Conservation (phyloP, 169 alveolate species). For the Cryptosporidium felis region DNA sequence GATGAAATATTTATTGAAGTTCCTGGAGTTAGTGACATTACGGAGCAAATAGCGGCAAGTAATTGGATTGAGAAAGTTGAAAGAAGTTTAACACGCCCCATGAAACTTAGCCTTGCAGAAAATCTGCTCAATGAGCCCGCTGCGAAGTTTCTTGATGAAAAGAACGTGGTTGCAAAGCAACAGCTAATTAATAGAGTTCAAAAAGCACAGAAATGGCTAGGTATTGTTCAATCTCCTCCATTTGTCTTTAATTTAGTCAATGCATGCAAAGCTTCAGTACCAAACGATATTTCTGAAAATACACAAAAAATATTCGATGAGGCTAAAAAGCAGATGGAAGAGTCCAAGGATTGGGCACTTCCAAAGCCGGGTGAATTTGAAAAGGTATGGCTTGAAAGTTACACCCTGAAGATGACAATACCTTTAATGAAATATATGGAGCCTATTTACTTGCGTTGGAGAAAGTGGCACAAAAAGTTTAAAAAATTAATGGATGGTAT, state of each 20-base stretch:
- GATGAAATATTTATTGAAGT: slow-evolving; percentile 54
- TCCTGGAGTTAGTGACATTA: slow-evolving; percentile 41
- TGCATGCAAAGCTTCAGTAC: slow-evolving; percentile 2
- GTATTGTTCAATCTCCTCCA: slow-evolving; percentile 48
- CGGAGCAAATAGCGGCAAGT: slow-evolving; percentile 71
- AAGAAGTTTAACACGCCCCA: slow-evolving; percentile 51
- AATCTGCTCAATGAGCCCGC: slow-evolving; percentile 62
- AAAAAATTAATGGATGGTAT: slow-evolving; percentile 60
- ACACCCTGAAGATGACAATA: slow-evolving; percentile 19
- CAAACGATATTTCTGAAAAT: slow-evolving; percentile 35
- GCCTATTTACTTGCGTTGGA: slow-evolving; percentile 64
- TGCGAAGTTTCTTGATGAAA: slow-evolving; percentile 54
- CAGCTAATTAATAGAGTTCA: slow-evolving; percentile 50
- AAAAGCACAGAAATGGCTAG: slow-evolving; percentile 31
- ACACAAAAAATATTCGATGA: slow-evolving; percentile 1
- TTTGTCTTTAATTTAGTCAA: slow-evolving; percentile 29
- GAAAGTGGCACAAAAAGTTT: slow-evolving; percentile 49
- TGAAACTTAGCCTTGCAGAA: slow-evolving; percentile 59
- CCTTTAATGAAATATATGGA: slow-evolving; percentile 60
- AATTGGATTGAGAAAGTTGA: slow-evolving; percentile 69
- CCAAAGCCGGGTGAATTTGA: slow-evolving; percentile 66
- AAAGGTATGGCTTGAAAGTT: slow-evolving; percentile 57
- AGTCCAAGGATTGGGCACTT: slow-evolving; percentile 10
- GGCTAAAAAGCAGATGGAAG: slow-evolving; percentile 17
- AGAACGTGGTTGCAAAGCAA: slow-evolving; percentile 24